Conservation (phyloP, 805 yeast species). For the Lachancea sp. region DNA sequence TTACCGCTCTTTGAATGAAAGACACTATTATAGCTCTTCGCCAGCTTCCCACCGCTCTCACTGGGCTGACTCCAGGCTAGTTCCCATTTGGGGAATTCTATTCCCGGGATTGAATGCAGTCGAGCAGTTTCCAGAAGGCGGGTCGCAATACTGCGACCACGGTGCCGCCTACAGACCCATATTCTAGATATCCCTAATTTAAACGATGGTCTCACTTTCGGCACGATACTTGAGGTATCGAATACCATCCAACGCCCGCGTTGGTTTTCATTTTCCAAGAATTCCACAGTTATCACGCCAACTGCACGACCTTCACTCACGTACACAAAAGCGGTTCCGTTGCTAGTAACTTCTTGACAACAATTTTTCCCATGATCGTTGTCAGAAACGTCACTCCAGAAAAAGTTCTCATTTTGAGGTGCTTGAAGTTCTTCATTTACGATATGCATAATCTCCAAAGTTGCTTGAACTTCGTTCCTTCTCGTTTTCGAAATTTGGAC, state of each 20-base stretch:
- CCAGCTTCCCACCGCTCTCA: conserved; percentile 54
- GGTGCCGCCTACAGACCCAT: conserved; percentile 39
- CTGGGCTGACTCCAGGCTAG: conserved; percentile 73
- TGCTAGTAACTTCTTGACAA: conserved; percentile 12
- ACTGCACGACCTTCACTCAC: conserved; percentile 42
- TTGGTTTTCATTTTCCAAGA: conserved; percentile 24
- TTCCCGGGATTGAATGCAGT: conserved; percentile 44
- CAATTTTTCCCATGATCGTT: conserved; percentile 3
- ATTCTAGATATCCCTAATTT: conserved; percentile 46
- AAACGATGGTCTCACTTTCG: conserved; percentile 36
- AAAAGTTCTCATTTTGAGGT: conserved; percentile 40
- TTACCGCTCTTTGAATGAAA: conserved; percentile 39
- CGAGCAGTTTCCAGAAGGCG: conserved; percentile 41
- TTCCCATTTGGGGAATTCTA: conserved; percentile 36
- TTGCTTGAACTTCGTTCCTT: conserved; percentile 31
- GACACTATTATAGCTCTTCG: conserved; percentile 49
- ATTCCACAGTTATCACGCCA: conserved; percentile 51
- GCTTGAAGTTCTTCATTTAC: conserved; percentile 61
- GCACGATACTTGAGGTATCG: conserved; percentile 45
- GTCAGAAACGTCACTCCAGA: conserved; percentile 29
- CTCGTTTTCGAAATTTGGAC: conserved; percentile 2
- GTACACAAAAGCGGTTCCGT: conserved; percentile 46
- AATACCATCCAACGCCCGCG: conserved; percentile 56
- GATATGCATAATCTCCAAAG: conserved; percentile 40
- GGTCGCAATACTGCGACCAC: conserved; percentile 47